Evolutionary conservation across 2,329 filamentous ascomycete species (phyloP).

Genomic region (Xylariaceae sp.): DNA sequence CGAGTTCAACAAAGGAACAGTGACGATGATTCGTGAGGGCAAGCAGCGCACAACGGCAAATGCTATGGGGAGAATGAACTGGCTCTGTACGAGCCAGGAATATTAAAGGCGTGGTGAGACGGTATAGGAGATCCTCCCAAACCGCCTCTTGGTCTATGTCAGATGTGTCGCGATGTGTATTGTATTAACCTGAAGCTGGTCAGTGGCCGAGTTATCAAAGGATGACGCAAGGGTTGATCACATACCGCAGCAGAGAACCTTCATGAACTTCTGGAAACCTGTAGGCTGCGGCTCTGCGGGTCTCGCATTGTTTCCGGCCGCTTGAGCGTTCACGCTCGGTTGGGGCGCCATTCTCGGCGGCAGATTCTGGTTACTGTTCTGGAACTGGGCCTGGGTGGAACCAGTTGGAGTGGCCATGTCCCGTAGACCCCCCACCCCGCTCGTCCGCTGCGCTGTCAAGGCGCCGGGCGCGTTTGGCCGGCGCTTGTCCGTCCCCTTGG

Average conservation of each 20-base stretch:
- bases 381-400: slow-evolving; percentile 92
- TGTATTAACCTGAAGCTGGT: slow-evolving; percentile 17
- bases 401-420: slow-evolving; percentile 79
- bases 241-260: slow-evolving; percentile 83
- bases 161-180: slow-evolving; percentile 13
- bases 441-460: slow-evolving; percentile 67
- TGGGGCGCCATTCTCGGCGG: slow-evolving; percentile 57
- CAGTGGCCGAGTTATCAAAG: too few species aligned
- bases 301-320: slow-evolving; percentile 45
- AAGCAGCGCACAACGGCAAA: slow-evolving; percentile 12
- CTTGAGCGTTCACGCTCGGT: slow-evolving; percentile 50
- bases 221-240: too few species aligned
- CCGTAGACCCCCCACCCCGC: slow-evolving; percentile 62
- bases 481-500: slow-evolving; percentile 71
- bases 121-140: slow-evolving; percentile 18
- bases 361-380: slow-evolving; percentile 87
- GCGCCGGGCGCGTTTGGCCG: slow-evolving; percentile 73
- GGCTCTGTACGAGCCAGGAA: slow-evolving; percentile 11
- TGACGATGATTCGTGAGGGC: slow-evolving; percentile 7
- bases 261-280: slow-evolving; percentile 88
- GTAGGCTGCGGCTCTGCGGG: slow-evolving; percentile 65
- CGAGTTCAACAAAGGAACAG: not conserved
- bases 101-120: slow-evolving; percentile 23
- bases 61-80: slow-evolving; percentile 11
- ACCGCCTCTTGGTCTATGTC: slow-evolving; percentile 24